Base-by-base conservation (phyloP, 2,329 filamentous ascomycete species). In the Cadophora gregata region DNA sequence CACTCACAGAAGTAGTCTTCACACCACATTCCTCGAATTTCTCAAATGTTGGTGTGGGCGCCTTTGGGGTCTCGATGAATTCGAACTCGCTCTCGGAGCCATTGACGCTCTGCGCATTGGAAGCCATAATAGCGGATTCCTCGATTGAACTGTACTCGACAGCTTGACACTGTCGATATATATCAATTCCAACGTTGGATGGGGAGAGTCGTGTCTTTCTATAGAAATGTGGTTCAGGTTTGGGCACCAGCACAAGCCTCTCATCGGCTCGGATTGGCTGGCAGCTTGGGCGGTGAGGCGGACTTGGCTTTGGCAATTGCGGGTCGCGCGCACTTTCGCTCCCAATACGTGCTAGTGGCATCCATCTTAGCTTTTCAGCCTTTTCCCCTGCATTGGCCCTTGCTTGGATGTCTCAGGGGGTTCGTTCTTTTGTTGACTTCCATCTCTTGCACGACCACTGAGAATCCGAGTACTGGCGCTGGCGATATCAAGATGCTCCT, bases 61-160 rank as follows among this genome's bases (percentile, higher is more conserved):
- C 82, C 75, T 82, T 82, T 38, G 85, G 85, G 75, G 85, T 87
- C 73, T 85, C 80, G 76, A 86, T 85, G 78, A 90, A 92, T 79
- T 91, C 88, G 77, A 91, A 90, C 71, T 83, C 80, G 72, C 81
- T 81, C 78, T 83, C 82, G 69, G 80, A 83, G 79, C 81, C 80
- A 76, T 81, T 82, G 73, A 77, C 75, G 75, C 81, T 83, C 72
- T 80, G 77, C 68, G 81, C 75, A 72, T 84, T 83, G 67, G 83
- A 84, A 79, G 84, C 83, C 74, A 75, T 83, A 79, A 72, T 75
- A 62, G 64, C 64, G 50, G 64, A 59, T 62, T 70, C 63, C 62
- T 69, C 69, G 71, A 71, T 70, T 69, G 68, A 62, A 66, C 45
- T 65, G 31, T 31, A 21, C 53, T 62, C 33, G 61, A 27, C 61